These are phyloP conservation scores for Xylaria digitata DNA, from an alignment of 2,329 filamentous ascomycete genomes.

Conservation along the genomic window DNA sequence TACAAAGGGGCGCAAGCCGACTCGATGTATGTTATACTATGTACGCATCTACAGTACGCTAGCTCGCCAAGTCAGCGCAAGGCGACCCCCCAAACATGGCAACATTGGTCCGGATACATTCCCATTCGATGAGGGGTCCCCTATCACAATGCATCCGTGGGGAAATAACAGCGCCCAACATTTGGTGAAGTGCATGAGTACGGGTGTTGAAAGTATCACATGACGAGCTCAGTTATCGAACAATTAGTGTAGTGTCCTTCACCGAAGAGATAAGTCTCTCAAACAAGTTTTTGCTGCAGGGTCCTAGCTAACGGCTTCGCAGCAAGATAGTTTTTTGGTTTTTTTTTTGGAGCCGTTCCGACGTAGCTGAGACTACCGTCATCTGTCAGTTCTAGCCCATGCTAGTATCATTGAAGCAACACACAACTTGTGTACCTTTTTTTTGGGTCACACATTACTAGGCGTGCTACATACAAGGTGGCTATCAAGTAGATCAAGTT, in stretches of 20 bases:
- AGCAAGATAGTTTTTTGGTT: not conserved
- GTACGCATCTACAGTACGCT: constrained; percentile 15
- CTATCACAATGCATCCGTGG: constrained; percentile 30
- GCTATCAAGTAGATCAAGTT: constrained; percentile 16
- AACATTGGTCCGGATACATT: constrained; percentile 31
- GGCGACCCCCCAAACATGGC: constrained; percentile 24
- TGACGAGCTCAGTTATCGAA: constrained; percentile 21
- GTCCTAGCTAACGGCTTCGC: not conserved
- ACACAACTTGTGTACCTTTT: not conserved
- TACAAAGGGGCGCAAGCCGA: constrained; percentile 34
- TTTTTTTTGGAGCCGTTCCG: not conserved
- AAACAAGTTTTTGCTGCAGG: not conserved
- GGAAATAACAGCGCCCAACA: constrained; percentile 29
- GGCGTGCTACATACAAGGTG: constrained; percentile 9
- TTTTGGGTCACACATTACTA: constrained; percentile 13
- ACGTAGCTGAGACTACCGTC: constrained; percentile 7
- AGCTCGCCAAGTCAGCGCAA: constrained; percentile 35
- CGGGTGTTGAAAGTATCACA: constrained; percentile 29
- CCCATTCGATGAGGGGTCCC: constrained; percentile 34
- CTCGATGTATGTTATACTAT: constrained; percentile 26
- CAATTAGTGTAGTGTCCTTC: constrained; percentile 21
- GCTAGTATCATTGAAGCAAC: constrained; percentile 18
- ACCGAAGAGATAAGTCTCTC: constrained; percentile 6
- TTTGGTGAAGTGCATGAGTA: constrained; percentile 19
- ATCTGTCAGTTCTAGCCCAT: constrained; percentile 1